phyloP scores from a whole-genome alignment of 306 rosid genomes.

The Mimosa bimucronata region DNA sequence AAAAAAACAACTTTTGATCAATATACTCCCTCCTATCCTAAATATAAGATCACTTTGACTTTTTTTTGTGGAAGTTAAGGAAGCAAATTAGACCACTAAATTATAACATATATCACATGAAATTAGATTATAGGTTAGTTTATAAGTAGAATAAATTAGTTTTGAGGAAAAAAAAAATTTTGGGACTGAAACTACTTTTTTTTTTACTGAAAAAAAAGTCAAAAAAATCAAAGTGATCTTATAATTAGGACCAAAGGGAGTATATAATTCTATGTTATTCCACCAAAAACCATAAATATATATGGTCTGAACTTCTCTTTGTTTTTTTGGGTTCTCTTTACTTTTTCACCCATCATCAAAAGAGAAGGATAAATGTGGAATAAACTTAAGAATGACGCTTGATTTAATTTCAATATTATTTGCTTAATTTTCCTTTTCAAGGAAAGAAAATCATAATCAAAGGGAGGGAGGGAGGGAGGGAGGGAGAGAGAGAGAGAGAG shows the following conservation, averaged over 20 bases:
- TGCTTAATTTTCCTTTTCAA: not conserved
- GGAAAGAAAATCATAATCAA: constrained; percentile 5
- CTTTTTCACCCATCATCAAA: constrained; percentile 34
- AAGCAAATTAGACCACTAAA: too few relatives aligned
- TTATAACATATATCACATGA: too few relatives aligned
- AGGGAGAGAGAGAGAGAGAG: constrained; percentile 29
- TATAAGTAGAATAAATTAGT: too few relatives aligned
- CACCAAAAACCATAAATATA: constrained; percentile 30
- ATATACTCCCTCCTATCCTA: too few relatives aligned
- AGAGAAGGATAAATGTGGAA: constrained; percentile 43
- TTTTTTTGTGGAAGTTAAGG: too few relatives aligned
- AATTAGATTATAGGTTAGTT: too few relatives aligned
- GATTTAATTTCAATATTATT: not conserved
- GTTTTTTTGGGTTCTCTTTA: not conserved
- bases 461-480: constrained; percentile 29
- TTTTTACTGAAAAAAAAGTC: too few relatives aligned
- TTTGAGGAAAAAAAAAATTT: too few relatives aligned
- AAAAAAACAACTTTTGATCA: constrained; percentile 41
- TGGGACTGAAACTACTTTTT: too few relatives aligned
- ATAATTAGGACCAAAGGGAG: too few relatives aligned
- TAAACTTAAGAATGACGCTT: constrained; percentile 24
- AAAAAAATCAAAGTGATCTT: too few relatives aligned
- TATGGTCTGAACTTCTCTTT: not conserved
- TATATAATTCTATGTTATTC: constrained; percentile 27
- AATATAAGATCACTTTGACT: too few relatives aligned